Conservation (phyloP, 106 monocot genomes). For the Chionographis japonica region DNA sequence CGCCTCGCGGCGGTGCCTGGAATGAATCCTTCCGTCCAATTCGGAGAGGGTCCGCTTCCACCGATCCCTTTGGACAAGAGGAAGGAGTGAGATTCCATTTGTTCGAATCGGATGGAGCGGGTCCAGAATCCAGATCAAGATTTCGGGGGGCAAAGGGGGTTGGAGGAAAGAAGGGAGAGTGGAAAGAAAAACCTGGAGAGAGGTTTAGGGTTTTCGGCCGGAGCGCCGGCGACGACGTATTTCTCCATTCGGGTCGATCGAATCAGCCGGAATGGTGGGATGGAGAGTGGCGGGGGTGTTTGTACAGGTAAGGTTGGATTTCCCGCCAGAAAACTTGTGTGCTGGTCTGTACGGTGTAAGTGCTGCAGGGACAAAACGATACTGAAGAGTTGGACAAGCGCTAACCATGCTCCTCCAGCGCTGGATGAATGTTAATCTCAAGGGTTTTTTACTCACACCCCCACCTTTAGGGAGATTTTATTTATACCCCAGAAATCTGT, state of each 20-base stretch:
- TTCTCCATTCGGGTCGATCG: conserved; percentile 27
- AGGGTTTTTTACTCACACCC: no score
- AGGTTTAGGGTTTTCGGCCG: conserved; percentile 10
- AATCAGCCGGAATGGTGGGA: not conserved
- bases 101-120: no score
- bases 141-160: not conserved
- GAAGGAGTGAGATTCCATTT: not conserved
- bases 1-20: conserved; percentile 31
- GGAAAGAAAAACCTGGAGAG: conserved; percentile 2
- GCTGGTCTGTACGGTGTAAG: no score
- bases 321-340: not conserved
- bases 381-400: no score
- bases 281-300: not conserved
- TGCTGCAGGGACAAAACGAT: no score
- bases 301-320: not conserved
- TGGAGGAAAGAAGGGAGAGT: not conserved
- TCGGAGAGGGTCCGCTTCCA: conserved; percentile 45
- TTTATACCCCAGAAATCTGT: no score
- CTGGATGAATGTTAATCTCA: no score
- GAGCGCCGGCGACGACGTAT: conserved; percentile 24
- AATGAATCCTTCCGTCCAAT: conserved; percentile 39
- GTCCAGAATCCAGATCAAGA: no score
- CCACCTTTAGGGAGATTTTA: no score
- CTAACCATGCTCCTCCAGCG: no score
- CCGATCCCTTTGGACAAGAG: conserved; percentile 1